phyloP scores from a whole-genome alignment of 306 rosid genomes.

The Quercus rubra region DNA sequence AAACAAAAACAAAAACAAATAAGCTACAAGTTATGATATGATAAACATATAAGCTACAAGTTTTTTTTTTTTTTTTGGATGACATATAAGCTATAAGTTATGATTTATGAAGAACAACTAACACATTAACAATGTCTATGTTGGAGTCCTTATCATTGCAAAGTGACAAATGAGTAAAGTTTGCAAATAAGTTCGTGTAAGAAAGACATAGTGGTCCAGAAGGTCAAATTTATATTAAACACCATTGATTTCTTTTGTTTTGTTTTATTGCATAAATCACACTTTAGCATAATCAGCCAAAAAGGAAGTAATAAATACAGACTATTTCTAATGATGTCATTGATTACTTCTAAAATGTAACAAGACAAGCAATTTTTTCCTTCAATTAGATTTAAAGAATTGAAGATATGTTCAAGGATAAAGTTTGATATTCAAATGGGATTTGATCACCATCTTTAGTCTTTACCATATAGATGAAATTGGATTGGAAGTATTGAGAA shows the following conservation, averaged over 20 bases:
- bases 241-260: conserved; percentile 2
- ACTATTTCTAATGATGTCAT: not conserved
- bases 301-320: not conserved
- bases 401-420: no score
- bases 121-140: conserved; percentile 6
- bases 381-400: conserved; percentile 19
- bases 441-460: conserved; percentile 16
- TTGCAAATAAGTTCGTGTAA: not conserved
- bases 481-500: conserved; percentile 25
- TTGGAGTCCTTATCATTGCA: conserved; percentile 14
- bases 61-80: not conserved
- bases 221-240: conserved; percentile 1
- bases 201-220: conserved; percentile 41
- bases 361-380: conserved; percentile 20
- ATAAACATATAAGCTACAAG: conserved; percentile 6
- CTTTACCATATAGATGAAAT: conserved; percentile 12
- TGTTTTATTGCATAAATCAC: conserved; percentile 4
- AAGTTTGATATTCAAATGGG: conserved; percentile 1
- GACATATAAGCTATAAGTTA: conserved; percentile 3
- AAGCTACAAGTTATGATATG: conserved; percentile 3
- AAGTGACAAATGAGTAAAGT: conserved; percentile 34
- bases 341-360: not conserved
- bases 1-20: not conserved
- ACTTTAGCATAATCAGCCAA: not conserved
- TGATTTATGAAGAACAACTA: not conserved